phyloP scores from a whole-genome alignment of 2,329 filamentous ascomycete species.

The Nemania serpens region DNA sequence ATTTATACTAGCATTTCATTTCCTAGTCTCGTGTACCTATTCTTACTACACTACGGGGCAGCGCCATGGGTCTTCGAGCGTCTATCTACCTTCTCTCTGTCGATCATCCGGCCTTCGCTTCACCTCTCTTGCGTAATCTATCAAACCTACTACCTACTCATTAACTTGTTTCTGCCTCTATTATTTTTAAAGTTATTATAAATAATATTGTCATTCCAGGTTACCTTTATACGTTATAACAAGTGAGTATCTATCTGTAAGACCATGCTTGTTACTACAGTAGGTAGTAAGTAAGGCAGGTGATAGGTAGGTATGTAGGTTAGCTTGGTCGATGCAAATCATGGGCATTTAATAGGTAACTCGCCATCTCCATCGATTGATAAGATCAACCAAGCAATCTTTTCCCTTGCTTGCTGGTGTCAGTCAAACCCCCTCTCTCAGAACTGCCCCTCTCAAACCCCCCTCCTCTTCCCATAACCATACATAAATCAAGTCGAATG shows the following conservation, averaged over 20 bases:
- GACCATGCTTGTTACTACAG: no score
- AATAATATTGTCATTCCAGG: no score
- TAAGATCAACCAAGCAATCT: not conserved
- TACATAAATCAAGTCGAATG: not conserved
- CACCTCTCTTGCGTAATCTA: not conserved
- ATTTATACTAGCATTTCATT: no score
- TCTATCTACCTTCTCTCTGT: slow-evolving; percentile 11
- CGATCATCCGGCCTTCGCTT: slow-evolving; percentile 23
- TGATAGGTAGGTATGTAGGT: no score
- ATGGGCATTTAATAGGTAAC: not conserved
- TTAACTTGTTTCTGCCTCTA: not conserved
- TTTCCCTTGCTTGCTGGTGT: not conserved
- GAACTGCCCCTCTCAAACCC: no score
- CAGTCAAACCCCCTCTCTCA: not conserved
- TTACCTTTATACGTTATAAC: no score
- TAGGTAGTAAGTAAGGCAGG: no score
- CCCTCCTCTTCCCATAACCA: no score
- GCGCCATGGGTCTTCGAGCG: not conserved
- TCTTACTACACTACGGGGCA: not conserved
- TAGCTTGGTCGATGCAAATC: not conserved
- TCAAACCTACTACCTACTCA: not conserved
- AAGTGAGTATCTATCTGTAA: no score
- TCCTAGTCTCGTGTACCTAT: no score
- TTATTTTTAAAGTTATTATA: no score
- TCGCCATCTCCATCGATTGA: not conserved